phyloP scores from a whole-genome alignment of 257 asterid genomes.

The Lantana camara region DNA sequence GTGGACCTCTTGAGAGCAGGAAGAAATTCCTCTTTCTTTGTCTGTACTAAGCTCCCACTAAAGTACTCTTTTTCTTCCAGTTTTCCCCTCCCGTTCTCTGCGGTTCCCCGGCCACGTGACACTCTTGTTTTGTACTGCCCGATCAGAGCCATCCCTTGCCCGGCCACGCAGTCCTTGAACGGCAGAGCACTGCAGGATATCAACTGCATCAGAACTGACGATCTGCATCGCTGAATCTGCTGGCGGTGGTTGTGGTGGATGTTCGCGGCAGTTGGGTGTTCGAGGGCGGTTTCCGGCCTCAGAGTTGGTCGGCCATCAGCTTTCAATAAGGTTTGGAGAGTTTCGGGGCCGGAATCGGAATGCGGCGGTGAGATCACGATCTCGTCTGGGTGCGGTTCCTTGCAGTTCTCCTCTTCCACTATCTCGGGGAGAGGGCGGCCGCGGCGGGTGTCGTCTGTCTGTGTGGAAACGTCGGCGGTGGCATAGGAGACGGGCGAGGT shows the following conservation, averaged over 20 bases:
- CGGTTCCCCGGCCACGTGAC: slow-evolving; percentile 54
- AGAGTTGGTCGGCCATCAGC: slow-evolving; percentile 51
- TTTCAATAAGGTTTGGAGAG: slow-evolving; percentile 69
- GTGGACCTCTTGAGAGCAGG: slow-evolving; percentile 66
- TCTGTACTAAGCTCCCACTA: slow-evolving; percentile 70
- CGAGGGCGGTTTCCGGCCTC: slow-evolving; percentile 33
- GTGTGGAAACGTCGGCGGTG: slow-evolving; percentile 63
- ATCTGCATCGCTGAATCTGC: slow-evolving; percentile 32
- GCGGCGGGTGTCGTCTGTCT: slow-evolving; percentile 54
- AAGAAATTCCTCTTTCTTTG: slow-evolving; percentile 56
- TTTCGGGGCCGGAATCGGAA: slow-evolving; percentile 89
- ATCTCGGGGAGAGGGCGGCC: slow-evolving; percentile 40
- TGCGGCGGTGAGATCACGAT: slow-evolving; percentile 58
- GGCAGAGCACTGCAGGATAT: slow-evolving; percentile 75
- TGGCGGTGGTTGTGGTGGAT: slow-evolving; percentile 23
- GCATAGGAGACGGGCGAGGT: slow-evolving; percentile 17
- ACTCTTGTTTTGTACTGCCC: slow-evolving; percentile 59
- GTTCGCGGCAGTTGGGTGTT: slow-evolving; percentile 23
- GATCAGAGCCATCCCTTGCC: slow-evolving; percentile 43
- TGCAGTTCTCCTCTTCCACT: slow-evolving; percentile 32
- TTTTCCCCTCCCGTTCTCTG: slow-evolving; percentile 32
- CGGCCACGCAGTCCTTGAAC: slow-evolving; percentile 76
- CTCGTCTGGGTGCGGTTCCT: slow-evolving; percentile 26
- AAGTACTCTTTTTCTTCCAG: slow-evolving; percentile 74
- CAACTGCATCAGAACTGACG: slow-evolving; percentile 78